Conservation (phyloP, 2,329 filamentous ascomycete genomes). For the Aspergillus tanneri region DNA sequence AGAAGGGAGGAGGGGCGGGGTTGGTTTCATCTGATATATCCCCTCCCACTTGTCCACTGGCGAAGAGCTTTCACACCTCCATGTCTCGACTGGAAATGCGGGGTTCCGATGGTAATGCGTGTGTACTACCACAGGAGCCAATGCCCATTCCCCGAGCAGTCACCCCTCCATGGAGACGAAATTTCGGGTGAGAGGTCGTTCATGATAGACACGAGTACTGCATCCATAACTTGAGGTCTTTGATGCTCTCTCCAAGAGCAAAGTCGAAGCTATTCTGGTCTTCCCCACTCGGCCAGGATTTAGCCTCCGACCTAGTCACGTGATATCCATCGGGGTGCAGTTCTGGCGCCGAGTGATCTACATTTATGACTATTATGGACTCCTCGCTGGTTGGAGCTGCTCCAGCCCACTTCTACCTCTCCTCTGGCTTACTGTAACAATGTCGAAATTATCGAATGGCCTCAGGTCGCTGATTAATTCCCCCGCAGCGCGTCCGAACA, state of each 20-base stretch:
- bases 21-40: background rate
- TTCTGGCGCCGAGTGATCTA: background rate
- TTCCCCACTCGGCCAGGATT: too few relatives aligned
- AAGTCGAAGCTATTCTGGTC: too few relatives aligned
- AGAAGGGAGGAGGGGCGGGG: background rate
- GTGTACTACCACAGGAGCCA: too few relatives aligned
- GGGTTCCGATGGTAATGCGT: background rate
- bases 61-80: background rate
- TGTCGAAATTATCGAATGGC: constrained; percentile 70
- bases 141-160: too few relatives aligned
- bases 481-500: constrained; percentile 64
- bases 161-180: too few relatives aligned
- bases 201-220: too few relatives aligned
- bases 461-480: constrained; percentile 74
- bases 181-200: too few relatives aligned
- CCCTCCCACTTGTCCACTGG: background rate
- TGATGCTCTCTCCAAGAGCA: too few relatives aligned
- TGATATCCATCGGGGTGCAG: background rate
- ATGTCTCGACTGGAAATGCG: background rate
- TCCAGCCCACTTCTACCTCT: background rate
- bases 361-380: too few relatives aligned
- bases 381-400: background rate
- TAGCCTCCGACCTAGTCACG: background rate
- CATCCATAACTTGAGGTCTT: too few relatives aligned
- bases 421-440: constrained; percentile 33